Percentiles rank a stretch among this genome's conserved stretches.
These are phyloP conservation scores for Sporisorium iseilematis-ciliati DNA, from an alignment of 1,284 basidiomycete genomes.

Conservation along the genomic window DNA sequence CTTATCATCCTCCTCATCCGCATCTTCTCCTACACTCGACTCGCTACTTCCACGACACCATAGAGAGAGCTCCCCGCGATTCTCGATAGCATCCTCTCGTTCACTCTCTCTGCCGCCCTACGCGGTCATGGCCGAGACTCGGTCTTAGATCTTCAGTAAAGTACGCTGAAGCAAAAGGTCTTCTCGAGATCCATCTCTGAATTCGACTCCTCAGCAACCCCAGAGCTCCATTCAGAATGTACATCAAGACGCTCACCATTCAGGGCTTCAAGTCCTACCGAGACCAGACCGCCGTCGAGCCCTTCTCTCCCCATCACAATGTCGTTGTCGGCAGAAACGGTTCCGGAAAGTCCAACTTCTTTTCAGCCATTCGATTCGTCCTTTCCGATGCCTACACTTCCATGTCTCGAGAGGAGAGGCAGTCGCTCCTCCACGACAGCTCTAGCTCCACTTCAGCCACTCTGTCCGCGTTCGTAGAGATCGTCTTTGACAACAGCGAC, in stretches of 20 bases:
- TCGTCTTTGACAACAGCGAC: constrained; percentile 73
- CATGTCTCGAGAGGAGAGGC: constrained; percentile 92
- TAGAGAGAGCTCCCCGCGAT: neutral
- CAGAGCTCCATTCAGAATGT: constrained; percentile 23
- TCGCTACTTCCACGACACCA: neutral
- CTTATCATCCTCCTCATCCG: neutral
- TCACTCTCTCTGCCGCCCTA: neutral
- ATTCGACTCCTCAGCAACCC: neutral
- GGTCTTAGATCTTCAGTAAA: constrained; percentile 11
- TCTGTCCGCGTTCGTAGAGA: constrained; percentile 87
- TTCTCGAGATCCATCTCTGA: neutral
- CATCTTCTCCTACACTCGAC: constrained; percentile 5
- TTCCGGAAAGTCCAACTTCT: constrained; percentile 70
- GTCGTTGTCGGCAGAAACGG: constrained; percentile 70
- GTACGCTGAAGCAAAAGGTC: neutral
- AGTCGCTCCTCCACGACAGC: constrained; percentile 91
- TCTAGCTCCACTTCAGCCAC: constrained; percentile 84
- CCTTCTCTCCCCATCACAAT: constrained; percentile 71
- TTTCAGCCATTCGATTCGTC: constrained; percentile 87
- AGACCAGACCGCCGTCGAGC: constrained; percentile 74
- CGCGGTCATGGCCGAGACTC: constrained; percentile 13
- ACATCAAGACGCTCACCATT: constrained; percentile 65
- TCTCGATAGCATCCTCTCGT: neutral
- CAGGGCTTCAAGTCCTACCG: constrained; percentile 93
- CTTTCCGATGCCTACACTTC: constrained; percentile 97